Evolutionary conservation across 2,329 filamentous ascomycete genomes (phyloP).

Genomic region (Colletotrichum theobromicola): DNA sequence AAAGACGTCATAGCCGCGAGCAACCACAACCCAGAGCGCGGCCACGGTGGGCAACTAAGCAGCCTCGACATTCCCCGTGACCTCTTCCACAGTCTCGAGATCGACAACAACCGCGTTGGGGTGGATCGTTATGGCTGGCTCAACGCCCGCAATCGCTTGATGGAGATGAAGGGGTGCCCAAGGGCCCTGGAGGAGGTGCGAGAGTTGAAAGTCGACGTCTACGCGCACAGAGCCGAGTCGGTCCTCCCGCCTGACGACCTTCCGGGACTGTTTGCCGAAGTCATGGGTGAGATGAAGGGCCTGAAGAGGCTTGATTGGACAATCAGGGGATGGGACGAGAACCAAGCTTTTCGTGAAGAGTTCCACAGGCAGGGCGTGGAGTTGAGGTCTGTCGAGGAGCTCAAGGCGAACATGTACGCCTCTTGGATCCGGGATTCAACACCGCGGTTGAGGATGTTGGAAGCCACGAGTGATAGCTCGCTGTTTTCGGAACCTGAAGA

Average conservation of each 20-base stretch:
- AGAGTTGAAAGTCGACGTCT: background rate
- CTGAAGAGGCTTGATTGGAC: background rate
- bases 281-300: background rate
- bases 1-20: background rate
- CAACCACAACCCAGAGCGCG: background rate
- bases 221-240: background rate
- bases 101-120: background rate
- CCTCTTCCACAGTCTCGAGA: background rate
- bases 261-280: background rate
- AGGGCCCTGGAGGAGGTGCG: background rate
- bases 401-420: background rate
- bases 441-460: background rate
- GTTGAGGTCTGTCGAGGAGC: background rate
- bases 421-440: background rate
- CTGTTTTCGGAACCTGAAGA: background rate
- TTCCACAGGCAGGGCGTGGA: background rate
- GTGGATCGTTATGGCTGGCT: background rate
- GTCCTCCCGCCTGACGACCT: background rate
- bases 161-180: background rate
- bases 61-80: background rate
- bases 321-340: background rate
- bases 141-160: background rate
- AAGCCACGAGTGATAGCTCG: background rate
- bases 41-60: background rate
- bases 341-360: background rate